phyloP scores from a whole-genome alignment of 768 basidiomycete species.

The Lactarius hatsudake region DNA sequence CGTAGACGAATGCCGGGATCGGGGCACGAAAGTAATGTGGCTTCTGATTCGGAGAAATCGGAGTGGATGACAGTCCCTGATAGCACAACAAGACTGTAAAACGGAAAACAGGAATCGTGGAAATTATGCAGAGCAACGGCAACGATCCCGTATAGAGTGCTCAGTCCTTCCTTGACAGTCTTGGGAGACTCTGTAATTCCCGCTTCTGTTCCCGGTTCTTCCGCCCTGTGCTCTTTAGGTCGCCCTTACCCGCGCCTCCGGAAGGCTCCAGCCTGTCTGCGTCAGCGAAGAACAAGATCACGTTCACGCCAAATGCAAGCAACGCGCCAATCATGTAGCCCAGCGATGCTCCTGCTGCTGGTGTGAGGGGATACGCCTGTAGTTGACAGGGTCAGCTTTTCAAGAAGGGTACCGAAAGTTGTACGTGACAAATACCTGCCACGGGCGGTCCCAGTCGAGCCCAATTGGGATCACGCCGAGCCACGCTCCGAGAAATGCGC shows the following conservation, averaged over 20 bases:
- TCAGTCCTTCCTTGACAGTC: background rate
- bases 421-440: slow-evolving; percentile 63
- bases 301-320: slow-evolving; percentile 47
- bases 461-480: slow-evolving; percentile 78
- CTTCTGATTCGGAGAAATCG: background rate
- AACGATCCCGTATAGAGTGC: background rate
- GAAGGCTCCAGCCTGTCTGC: slow-evolving; percentile 12
- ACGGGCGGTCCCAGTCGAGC: slow-evolving; percentile 95
- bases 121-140: background rate
- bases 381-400: slow-evolving; percentile 11
- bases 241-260: background rate
- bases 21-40: background rate
- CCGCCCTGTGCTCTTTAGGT: background rate
- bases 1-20: background rate
- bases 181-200: too few species aligned
- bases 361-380: slow-evolving; percentile 82
- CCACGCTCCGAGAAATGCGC: slow-evolving; percentile 76
- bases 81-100: too few species aligned
- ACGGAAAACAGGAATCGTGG: too few species aligned
- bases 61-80: background rate
- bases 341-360: slow-evolving; percentile 64
- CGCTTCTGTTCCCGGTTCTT: too few species aligned
- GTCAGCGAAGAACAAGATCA: slow-evolving; percentile 32
- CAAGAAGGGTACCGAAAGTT: slow-evolving; percentile 9
- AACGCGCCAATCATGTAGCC: slow-evolving; percentile 69